Base-by-base conservation (phyloP, 2,329 filamentous ascomycete species). In the Botrytis fabae region DNA sequence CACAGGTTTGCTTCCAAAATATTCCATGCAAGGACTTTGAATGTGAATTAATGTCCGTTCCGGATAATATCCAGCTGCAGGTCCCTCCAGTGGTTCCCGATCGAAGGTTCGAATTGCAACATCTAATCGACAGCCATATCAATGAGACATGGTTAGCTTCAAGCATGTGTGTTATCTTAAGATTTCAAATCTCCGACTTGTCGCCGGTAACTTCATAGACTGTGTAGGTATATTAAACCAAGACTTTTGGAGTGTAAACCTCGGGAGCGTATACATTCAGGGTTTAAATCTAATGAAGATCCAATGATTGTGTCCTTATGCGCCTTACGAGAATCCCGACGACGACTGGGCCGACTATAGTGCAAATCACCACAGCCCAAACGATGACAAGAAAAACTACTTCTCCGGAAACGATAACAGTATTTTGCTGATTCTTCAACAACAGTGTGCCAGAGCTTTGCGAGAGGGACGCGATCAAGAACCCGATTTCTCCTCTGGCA, bases 401-500 rank as follows among this genome's bases (percentile, higher is more conserved):
- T 46, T 76, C 74, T 18, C 71, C 65, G 16, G 69, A 75, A 35
- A 51, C 68, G 12, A 72, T 38, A 12, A n/a, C 60, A 28, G 35
- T 62, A 60, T 71, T 68, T 54, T 73, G 63, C n/a, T 25, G 40
- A 10, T 48, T 42, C 38, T 70, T 73, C n/a, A 77, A 62, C 10
- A 69, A 69, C n/a, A 80, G 73, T 8, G 75, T 81, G 0, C 83
- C 83, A 1, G 84, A 83, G 63, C 83, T 85, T 77, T 93, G 86
- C 0, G 91, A 91, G 0, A 94, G 81, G 0, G 90, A 89, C 1
- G 90, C 90, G 74, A 96, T 93, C 61, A 95, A 81, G 75, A 94
- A 94, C 0, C 92, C 92, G 48, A 95, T 93, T 80, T 96, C 93
- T 0, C 93, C 92, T n/a, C 92, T 85, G 0, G 92, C 89, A 0